Evolutionary conservation across 192 early-diverging fungal genomes (phyloP).

Genomic region (Coemansia sp.): DNA sequence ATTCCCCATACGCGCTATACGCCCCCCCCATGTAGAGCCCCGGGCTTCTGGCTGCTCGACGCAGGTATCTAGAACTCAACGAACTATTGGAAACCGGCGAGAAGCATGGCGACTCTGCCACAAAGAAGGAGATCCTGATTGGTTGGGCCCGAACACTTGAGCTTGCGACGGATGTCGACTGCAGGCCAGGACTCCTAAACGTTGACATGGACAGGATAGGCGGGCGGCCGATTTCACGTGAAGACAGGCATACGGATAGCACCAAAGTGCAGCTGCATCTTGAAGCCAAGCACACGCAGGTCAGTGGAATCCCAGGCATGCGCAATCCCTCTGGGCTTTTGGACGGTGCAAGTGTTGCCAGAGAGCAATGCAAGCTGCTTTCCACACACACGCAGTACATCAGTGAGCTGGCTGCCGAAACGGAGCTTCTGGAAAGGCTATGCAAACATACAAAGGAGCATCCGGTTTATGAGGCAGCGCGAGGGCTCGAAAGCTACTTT

Average conservation of each 20-base stretch:
- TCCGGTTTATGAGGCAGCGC: slow-evolving; percentile 32
- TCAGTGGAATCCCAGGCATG: slow-evolving; percentile 22
- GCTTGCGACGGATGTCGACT: neutral
- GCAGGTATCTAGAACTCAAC: slow-evolving; percentile 43
- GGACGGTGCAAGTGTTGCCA: slow-evolving; percentile 9
- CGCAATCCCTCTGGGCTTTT: neutral
- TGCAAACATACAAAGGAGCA: slow-evolving; percentile 18
- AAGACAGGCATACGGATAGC: neutral
- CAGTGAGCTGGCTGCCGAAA: slow-evolving; percentile 28
- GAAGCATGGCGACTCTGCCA: slow-evolving; percentile 8
- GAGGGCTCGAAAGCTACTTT: slow-evolving; percentile 49
- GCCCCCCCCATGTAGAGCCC: slow-evolving; percentile 24
- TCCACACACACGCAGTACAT: slow-evolving; percentile 28
- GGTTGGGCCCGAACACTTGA: slow-evolving; percentile 4
- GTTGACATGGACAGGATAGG: neutral
- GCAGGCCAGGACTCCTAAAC: neutral
- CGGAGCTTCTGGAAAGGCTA: slow-evolving; percentile 23
- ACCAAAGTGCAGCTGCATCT: slow-evolving; percentile 9
- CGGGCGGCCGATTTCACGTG: neutral
- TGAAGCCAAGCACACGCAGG: slow-evolving; percentile 20
- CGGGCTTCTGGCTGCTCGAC: slow-evolving; percentile 27
- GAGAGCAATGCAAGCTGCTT: slow-evolving; percentile 30
- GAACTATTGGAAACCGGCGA: slow-evolving; percentile 27
- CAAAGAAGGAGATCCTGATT: slow-evolving; percentile 2
- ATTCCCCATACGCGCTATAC: neutral